phyloP scores from a whole-genome alignment of 805 yeast species.

The Nakazawaea wickerhamii region DNA sequence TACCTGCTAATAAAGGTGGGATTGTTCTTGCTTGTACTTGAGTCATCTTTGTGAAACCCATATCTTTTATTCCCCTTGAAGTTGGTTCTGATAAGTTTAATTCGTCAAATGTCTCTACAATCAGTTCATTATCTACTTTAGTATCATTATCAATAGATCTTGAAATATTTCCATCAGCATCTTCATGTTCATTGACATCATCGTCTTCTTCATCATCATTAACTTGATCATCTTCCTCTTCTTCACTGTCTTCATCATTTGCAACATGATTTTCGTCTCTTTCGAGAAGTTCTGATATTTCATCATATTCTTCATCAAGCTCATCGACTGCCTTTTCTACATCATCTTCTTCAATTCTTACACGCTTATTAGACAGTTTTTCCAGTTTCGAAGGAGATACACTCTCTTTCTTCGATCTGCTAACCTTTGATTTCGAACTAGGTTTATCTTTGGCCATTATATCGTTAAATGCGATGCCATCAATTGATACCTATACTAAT shows the following conservation, averaged over 20 bases:
- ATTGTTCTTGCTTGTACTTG: constrained; percentile 93
- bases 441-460: background rate
- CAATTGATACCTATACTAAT: too few species aligned
- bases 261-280: constrained; percentile 29
- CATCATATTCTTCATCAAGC: constrained; percentile 52
- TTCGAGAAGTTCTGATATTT: constrained; percentile 49
- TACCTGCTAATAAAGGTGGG: constrained; percentile 93
- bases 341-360: constrained; percentile 23
- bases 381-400: background rate
- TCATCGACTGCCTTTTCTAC: constrained; percentile 46
- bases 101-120: constrained; percentile 35
- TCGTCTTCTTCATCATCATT: constrained; percentile 18
- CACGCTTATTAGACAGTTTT: background rate
- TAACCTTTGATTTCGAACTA: background rate
- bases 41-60: constrained; percentile 94
- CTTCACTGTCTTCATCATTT: constrained; percentile 23
- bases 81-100: constrained; percentile 79
- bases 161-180: constrained; percentile 24
- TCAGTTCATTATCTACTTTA: constrained; percentile 11
- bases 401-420: background rate
- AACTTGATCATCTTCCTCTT: constrained; percentile 18
- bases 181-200: constrained; percentile 30
- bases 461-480: too few species aligned
- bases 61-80: constrained; percentile 67
- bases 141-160: constrained; percentile 10